Percentiles rank a stretch among this genome's conserved stretches.
Conservation (phyloP, 257 asterid genomes). For the Echites panduratus region DNA sequence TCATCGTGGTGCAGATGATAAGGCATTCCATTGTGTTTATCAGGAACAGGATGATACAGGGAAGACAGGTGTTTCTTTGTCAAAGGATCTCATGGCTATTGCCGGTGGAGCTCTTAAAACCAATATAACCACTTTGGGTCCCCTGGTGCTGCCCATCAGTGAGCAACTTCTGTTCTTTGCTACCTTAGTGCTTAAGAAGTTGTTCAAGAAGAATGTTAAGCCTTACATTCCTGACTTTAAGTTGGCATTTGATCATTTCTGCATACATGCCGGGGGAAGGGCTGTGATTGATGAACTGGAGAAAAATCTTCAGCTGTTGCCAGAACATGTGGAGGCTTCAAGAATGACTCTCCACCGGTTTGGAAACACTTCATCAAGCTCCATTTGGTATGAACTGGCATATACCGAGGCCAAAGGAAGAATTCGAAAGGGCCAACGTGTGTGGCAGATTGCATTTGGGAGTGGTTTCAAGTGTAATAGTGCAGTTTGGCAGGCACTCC, state of each 20-base stretch:
- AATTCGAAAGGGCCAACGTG: conserved; percentile 49
- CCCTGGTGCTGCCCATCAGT: conserved; percentile 68
- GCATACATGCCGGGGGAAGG: conserved; percentile 81
- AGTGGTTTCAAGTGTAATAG: conserved; percentile 78
- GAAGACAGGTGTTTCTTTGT: conserved; percentile 60
- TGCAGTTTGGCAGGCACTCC: conserved; percentile 79
- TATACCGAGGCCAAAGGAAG: conserved; percentile 74
- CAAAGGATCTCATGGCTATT: conserved; percentile 79
- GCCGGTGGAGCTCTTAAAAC: conserved; percentile 76
- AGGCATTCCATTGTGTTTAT: conserved; percentile 63
- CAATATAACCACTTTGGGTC: conserved; percentile 70
- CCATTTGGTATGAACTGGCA: conserved; percentile 79
- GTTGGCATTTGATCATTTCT: conserved; percentile 78
- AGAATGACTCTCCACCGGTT: conserved; percentile 79
- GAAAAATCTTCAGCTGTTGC: conserved; percentile 62
- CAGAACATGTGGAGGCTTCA: conserved; percentile 67
- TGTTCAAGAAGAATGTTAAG: conserved; percentile 52
- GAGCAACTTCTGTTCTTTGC: conserved; percentile 69
- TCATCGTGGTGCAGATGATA: conserved; percentile 69
- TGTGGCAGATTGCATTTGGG: conserved; percentile 85
- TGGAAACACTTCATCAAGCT: conserved; percentile 80
- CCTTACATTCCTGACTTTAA: conserved; percentile 75
- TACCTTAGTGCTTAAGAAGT: conserved; percentile 48
- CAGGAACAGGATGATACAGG: conserved; percentile 59
- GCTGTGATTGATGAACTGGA: conserved; percentile 83